A percentile compares a stretch with the other conserved stretches of the same genome.
These are phyloP conservation scores for Lepidopterella palustris DNA, from an alignment of 495 filamentous ascomycete genomes.

Conservation along the genomic window DNA sequence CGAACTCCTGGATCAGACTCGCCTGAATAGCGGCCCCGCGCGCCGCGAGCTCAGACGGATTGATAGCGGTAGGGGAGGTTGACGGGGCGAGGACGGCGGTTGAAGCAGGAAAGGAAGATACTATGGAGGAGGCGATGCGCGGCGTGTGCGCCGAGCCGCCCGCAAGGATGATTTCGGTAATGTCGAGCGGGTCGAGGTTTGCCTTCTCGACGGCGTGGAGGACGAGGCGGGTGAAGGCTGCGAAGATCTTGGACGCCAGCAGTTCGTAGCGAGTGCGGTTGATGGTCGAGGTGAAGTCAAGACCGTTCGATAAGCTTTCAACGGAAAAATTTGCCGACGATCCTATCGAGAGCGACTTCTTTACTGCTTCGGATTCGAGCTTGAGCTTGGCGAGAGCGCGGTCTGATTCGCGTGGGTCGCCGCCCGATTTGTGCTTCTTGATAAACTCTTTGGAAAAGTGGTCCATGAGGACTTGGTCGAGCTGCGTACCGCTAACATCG, in stretches of 20 bases:
- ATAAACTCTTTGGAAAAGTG: constrained; percentile 98
- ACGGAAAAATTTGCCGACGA: constrained; percentile 84
- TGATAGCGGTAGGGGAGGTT: constrained; percentile 69
- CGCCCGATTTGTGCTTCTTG: constrained; percentile 72
- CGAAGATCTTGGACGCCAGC: constrained; percentile 75
- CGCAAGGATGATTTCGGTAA: constrained; percentile 90
- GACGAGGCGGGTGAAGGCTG: constrained; percentile 77
- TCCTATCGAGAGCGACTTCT: constrained; percentile 82
- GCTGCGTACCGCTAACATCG: constrained; percentile 69
- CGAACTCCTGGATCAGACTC: constrained; percentile 84
- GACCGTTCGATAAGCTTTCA: constrained; percentile 76
- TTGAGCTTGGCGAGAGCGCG: constrained; percentile 85
- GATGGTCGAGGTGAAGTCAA: constrained; percentile 85
- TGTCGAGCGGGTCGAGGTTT: constrained; percentile 81
- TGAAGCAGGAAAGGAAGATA: constrained; percentile 69
- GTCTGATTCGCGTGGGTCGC: constrained; percentile 72
- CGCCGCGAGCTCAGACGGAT: constrained; percentile 83
- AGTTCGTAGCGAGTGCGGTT: constrained; percentile 92
- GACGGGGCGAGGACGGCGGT: constrained; percentile 78
- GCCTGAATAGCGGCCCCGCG: constrained; percentile 94
- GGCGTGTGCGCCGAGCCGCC: constrained; percentile 92
- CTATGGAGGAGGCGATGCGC: constrained; percentile 71
- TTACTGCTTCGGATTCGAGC: constrained; percentile 80
- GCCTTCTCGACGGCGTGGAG: constrained; percentile 86
- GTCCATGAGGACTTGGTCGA: constrained; percentile 88